These are phyloP conservation scores for Candida mattraensis DNA, from an alignment of 805 yeast species.

Conservation along the genomic window DNA sequence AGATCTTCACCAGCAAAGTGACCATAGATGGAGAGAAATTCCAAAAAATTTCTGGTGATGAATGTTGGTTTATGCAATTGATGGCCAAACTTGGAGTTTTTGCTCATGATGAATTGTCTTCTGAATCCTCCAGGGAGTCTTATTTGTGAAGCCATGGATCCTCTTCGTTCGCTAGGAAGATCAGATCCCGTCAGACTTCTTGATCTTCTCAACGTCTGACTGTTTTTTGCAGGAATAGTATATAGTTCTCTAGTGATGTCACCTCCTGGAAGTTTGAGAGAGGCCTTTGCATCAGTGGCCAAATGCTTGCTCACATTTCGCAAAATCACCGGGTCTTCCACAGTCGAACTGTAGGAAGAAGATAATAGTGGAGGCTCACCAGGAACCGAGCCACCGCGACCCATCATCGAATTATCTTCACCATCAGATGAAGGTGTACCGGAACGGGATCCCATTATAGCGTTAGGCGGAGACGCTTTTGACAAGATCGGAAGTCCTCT, in stretches of 20 bases:
- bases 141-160: slow-evolving; percentile 64
- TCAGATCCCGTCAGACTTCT: slow-evolving; percentile 32
- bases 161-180: slow-evolving; percentile 43
- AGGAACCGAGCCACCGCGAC: slow-evolving; percentile 7
- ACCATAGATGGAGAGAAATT: slow-evolving; percentile 75
- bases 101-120: slow-evolving; percentile 56
- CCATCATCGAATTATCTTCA: slow-evolving; percentile 10
- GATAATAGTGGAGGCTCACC: slow-evolving; percentile 8
- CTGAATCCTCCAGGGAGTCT: slow-evolving; percentile 85
- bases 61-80: slow-evolving; percentile 41
- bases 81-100: slow-evolving; percentile 30
- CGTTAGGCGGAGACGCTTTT: slow-evolving; percentile 13
- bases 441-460: slow-evolving; percentile 24
- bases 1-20: slow-evolving; percentile 85
- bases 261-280: slow-evolving; percentile 46
- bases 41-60: slow-evolving; percentile 70
- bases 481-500: slow-evolving; percentile 3
- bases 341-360: slow-evolving; percentile 25
- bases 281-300: slow-evolving; percentile 32
- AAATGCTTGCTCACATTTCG: slow-evolving; percentile 39
- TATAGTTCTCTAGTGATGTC: slow-evolving; percentile 53
- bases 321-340: slow-evolving; percentile 36
- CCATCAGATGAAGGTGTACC: slow-evolving; percentile 10
- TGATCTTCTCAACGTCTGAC: slow-evolving; percentile 23
- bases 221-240: slow-evolving; percentile 23